Conservation (phyloP, 2,329 filamentous ascomycete species). For the Decorospora gaudefroyi region DNA sequence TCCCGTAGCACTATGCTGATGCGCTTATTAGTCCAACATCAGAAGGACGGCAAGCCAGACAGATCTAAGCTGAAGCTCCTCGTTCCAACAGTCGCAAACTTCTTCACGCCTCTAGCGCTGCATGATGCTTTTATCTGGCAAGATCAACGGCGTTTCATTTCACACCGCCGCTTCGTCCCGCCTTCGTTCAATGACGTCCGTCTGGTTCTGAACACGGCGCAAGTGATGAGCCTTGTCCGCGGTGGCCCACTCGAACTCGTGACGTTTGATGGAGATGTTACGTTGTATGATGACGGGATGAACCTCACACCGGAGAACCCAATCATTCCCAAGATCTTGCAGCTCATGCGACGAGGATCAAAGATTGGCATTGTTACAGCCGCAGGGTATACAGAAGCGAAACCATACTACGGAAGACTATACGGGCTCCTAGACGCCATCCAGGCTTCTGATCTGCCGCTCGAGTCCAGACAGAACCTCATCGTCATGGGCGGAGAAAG, state of each 20-base stretch:
- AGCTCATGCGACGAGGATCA: slow-evolving; percentile 75
- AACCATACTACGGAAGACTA: slow-evolving; percentile 83
- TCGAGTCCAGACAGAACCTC: slow-evolving; percentile 73
- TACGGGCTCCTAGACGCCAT: slow-evolving; percentile 85
- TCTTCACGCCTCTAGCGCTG: slow-evolving; percentile 86
- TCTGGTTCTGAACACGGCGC: slow-evolving; percentile 89
- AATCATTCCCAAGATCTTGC: slow-evolving; percentile 69
- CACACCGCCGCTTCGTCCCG: slow-evolving; percentile 86
- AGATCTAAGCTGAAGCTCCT: slow-evolving; percentile 91
- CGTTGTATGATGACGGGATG: slow-evolving; percentile 82
- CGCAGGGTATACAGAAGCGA: slow-evolving; percentile 87
- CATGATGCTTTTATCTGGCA: slow-evolving; percentile 92
- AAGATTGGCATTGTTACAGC: slow-evolving; percentile 95
- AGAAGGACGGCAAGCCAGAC: slow-evolving; percentile 65
- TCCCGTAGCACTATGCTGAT: slow-evolving; percentile 9
- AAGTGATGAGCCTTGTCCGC: slow-evolving; percentile 86
- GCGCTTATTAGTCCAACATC: slow-evolving; percentile 65
- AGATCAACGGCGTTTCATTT: slow-evolving; percentile 83
- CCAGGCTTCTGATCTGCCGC: slow-evolving; percentile 64
- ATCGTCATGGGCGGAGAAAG: slow-evolving; percentile 95
- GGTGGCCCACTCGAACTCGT: slow-evolving; percentile 76
- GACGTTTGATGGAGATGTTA: slow-evolving; percentile 98
- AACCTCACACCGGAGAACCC: slow-evolving; percentile 76
- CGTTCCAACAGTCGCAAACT: slow-evolving; percentile 87
- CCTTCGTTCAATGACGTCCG: slow-evolving; percentile 97